Base-by-base conservation (phyloP, 768 basidiomycete species). In the Mycena haematopus region DNA sequence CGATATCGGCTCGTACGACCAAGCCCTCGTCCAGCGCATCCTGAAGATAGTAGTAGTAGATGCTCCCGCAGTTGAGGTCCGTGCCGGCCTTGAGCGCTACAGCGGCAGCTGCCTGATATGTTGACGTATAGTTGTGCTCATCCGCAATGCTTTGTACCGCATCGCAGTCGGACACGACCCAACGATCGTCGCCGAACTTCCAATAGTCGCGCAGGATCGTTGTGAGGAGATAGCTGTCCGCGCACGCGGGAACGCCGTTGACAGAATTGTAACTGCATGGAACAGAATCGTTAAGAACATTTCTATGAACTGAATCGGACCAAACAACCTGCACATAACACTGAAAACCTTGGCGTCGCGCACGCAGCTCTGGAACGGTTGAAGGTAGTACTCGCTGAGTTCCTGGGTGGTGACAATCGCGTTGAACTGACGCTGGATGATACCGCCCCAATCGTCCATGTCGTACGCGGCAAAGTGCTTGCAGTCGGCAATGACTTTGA, bases 381-480 rank as follows among this genome's bases (percentile, higher is more conserved):
- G 55, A 8, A 82, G 74, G 71, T 85, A 86, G 68, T 77, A 87
- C 66, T 86, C 85, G 70, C 77, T 80, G 31, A 87, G 71, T 61
- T 87, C 86, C 58, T 86, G 86, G 1, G 76, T 72, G 9, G 82
- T 76, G 17, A 87, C 80, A 5, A 78, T 68, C 6, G 86, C 86
- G 60, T 86, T 74, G 73, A 86, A 87, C 0, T 79, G 75, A 56
- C 76, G 79, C 36, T 85, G 82, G 44, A 70, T 71, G 65, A 79
- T 79, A 14, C 84, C 84, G 33, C 79, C 72, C 85, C 85, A 86
- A 59, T 82, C 74, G 58, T 86, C 86, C 42, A 86, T 63, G 63
- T 87, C 85, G 68, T 87, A 86, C 44, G 44, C 85, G 1, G 84
- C 83, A 65, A 79, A 86, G 70, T 87, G 85, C 71, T 86, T 86